Base-by-base conservation (phyloP, 192 early-diverging fungal genomes). In the Pilobolus umbonatus region DNA sequence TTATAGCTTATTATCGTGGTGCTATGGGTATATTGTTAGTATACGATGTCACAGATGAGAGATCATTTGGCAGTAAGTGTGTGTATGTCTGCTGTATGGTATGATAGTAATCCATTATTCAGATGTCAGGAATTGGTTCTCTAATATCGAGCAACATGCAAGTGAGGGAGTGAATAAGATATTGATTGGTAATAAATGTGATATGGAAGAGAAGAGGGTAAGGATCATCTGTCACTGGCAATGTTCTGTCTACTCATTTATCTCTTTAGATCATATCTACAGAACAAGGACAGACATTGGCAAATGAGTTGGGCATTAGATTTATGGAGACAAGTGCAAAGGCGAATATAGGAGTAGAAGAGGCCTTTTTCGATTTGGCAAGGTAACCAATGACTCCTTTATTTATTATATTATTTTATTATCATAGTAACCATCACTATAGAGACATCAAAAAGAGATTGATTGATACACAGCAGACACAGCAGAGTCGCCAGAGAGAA, bases 51-150 rank as follows among this genome's bases (percentile, higher is more conserved):
- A 99, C 96, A 10, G 95, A 99, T 70, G 96, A 99, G 72, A 84
- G 93, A 50, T 96, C 94, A 21, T 99, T 98, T 78, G 93, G 93
- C 76, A 98, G 90, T 92, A 84, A 68, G 80, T 42, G 38, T 42
- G 14, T 42, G 5, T 42, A 42, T 42, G 36, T 38, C 9, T 38
- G 9, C 19, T 42, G 39, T 12, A 17, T 17, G 39, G 14, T 42
- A n/a, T n/a, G n/a, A 42, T 17, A 42, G 19, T 17, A 9, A 15
- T 42, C 9, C 19, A 4, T 40, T 21, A 19, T n/a, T 47, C 58
- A 93, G 90, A 99, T 78, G 95, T 99, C 61, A 85, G 96, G 67
- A 99, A 96, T 81, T 99, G 97, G 97, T 96, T 98, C 68, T 90
- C 91, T 59, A 99, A 99, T 75, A 96, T 99, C 67, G 97, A 99